Evolutionary conservation across 1,284 basidiomycete species (phyloP), one percentile per base, ranked within the genome.

Genomic region (Sporisorium scitamineum): DNA sequence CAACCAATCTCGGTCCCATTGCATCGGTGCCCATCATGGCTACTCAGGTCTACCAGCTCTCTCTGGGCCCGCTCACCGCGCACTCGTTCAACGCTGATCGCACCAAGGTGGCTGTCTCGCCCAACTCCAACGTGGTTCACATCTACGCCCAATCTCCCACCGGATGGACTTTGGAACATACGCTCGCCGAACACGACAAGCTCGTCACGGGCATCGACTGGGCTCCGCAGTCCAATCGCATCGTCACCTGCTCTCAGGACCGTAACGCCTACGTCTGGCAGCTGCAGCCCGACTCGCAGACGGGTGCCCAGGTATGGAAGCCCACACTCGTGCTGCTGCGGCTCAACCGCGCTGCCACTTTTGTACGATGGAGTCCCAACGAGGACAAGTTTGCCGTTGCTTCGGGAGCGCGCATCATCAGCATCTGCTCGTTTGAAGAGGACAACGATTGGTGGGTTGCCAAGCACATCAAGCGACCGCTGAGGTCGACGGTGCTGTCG

Each of bases 341-440:
- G 61, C 91, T 99, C 88, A 99, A 98, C 86, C 89, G 97, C 45
- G 95, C 96, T 1, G 97, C 97, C 1, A 99, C 97, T 0, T 91
- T 91, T 82, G 97, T 98, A 45, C 90, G 93, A 76, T 99, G 97
- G 97, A 94, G 92, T 85, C 97, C 97, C 2, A 91, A 92, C 81
- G 97, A 99, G 87, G 94, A 97, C 87, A 99, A 99, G 87, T 99
- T 99, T 85, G 97, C 97, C 4, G 97, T 99, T 27, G 96, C 95
- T 4, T 95, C 93, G 70, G 97, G 97, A 74, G 95, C 97, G 8
- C 90, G 80, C 18, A 78, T 82, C 42, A 82, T 85, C 51, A 80
- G 81, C 31, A 78, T 85, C 47, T 85, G 84, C 68, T 82, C 80
- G 55, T 85, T 85, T 26, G 84, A 85, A 51, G 78, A 81, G 65